phyloP scores from a whole-genome alignment of 768 basidiomycete species.

The Boletus edulis region DNA sequence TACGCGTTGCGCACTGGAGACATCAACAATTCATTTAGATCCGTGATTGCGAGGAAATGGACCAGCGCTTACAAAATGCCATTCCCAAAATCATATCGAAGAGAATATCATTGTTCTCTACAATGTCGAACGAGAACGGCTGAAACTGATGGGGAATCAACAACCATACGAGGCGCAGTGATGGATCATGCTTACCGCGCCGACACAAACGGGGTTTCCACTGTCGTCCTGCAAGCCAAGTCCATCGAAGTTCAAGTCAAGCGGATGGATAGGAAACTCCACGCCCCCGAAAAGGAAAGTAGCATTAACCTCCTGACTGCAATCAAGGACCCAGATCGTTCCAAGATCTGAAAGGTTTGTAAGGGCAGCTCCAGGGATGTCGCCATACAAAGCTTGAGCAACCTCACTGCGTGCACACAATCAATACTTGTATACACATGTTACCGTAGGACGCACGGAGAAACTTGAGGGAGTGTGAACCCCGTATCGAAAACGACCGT shows the following conservation, averaged over 20 bases:
- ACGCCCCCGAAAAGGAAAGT: conserved; percentile 62
- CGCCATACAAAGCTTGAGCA: conserved; percentile 59
- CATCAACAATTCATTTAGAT: background rate
- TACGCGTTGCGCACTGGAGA: conserved; percentile 63
- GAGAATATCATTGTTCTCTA: conserved; percentile 1
- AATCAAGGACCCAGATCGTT: conserved; percentile 60
- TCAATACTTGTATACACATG: conserved; percentile 14
- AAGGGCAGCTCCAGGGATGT: conserved; percentile 53
- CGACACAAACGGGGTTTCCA: conserved; percentile 35
- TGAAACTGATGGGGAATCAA: conserved; percentile 53
- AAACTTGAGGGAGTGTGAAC: conserved; percentile 63
- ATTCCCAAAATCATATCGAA: conserved; percentile 74
- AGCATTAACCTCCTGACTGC: conserved; percentile 59
- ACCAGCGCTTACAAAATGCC: conserved; percentile 54
- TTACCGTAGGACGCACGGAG: conserved; percentile 35
- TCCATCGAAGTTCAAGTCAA: conserved; percentile 48
- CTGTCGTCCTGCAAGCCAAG: conserved; percentile 7
- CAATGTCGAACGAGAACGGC: conserved; percentile 53
- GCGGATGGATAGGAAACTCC: conserved; percentile 60
- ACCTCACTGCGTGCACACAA: conserved; percentile 38
- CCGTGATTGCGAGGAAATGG: background rate
- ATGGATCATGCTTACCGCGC: conserved; percentile 39
- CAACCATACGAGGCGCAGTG: background rate
- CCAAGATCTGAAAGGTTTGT: conserved; percentile 40
- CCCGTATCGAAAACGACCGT: conserved; percentile 70